Conservation (phyloP, 176 grass and related monocot genomes). For the Eremochloa ophiuroides region DNA sequence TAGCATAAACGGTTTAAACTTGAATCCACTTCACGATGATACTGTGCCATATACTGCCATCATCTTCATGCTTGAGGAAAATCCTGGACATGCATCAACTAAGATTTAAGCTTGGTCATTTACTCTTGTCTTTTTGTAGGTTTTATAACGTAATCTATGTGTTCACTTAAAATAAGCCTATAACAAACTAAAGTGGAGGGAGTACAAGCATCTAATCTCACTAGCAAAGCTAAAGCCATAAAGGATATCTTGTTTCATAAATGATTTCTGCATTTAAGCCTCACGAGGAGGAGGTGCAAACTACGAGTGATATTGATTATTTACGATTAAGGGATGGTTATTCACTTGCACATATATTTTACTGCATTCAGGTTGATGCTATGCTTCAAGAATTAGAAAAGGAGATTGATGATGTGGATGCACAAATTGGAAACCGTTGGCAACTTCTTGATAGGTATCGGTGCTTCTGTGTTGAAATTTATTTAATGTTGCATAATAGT, state of each 20-base stretch:
- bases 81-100: neutral
- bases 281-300: neutral
- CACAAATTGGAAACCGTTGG: conserved; percentile 93
- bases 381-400: conserved; percentile 93
- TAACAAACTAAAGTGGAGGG: neutral
- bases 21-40: neutral
- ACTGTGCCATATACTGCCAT: neutral
- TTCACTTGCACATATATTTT: conserved; percentile 11
- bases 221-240: neutral
- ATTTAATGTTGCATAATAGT: conserved; percentile 13
- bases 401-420: conserved; percentile 98
- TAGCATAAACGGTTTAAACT: neutral
- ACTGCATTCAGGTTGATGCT: conserved; percentile 79
- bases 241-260: neutral
- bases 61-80: neutral
- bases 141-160: neutral
- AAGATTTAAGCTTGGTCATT: neutral
- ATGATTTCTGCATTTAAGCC: neutral
- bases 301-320: neutral
- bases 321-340: neutral
- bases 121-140: neutral
- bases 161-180: neutral
- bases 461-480: neutral
- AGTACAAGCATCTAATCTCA: neutral
- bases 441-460: conserved; percentile 91